Evolutionary conservation across 148 eudicot species (phyloP).

Genomic region (Nyssa sinensis): DNA sequence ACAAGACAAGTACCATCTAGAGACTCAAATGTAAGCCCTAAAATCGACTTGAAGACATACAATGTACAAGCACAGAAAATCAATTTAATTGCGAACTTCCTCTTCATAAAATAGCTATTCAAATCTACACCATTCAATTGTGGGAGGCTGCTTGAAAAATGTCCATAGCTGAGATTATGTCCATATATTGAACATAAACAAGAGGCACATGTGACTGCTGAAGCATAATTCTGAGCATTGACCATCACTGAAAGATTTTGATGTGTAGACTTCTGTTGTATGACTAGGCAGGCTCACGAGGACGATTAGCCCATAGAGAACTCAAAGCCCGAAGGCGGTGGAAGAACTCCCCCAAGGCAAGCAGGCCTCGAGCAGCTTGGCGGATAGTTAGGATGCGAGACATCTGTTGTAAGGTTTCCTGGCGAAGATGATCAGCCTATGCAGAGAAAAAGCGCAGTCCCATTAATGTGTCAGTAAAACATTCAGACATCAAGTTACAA

Average conservation of each 20-base stretch:
- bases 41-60: neutral
- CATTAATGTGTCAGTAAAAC: neutral
- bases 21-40: neutral
- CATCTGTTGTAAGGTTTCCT: slow-evolving; percentile 74
- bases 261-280: neutral
- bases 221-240: neutral
- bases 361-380: slow-evolving; percentile 76
- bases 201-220: neutral
- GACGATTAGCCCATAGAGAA: slow-evolving; percentile 55
- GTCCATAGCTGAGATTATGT: slow-evolving; percentile 17
- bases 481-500: neutral
- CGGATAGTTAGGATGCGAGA: slow-evolving; percentile 54
- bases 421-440: slow-evolving; percentile 93
- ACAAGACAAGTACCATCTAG: neutral
- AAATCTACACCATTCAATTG: neutral
- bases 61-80: slow-evolving; percentile 14
- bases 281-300: slow-evolving; percentile 45
- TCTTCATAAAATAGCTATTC: slow-evolving; percentile 5
- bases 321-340: slow-evolving; percentile 72
- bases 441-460: neutral
- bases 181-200: neutral
- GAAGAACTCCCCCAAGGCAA: slow-evolving; percentile 84
- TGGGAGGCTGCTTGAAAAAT: slow-evolving; percentile 22
- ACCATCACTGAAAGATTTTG: neutral
- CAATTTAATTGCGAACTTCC: neutral